Evolutionary conservation across 129 eudicot species (phyloP).

Genomic region (Helichrysum umbraculigerum): DNA sequence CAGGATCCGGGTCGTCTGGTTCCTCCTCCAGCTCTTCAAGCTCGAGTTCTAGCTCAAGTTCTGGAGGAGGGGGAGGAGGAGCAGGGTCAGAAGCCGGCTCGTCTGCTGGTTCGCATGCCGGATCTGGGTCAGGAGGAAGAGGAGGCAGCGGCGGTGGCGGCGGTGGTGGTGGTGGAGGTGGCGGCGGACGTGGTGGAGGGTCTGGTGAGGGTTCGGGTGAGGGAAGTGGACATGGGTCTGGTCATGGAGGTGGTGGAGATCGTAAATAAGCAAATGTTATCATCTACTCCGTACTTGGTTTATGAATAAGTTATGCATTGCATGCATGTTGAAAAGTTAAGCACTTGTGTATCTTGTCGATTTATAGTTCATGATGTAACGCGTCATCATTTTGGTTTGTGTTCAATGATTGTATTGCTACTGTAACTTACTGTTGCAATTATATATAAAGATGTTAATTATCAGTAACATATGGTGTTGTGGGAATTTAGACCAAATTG

Average conservation of each 20-base stretch:
- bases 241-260: constrained; percentile 47
- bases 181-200: constrained; percentile 38
- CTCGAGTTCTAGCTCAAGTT: constrained; percentile 46
- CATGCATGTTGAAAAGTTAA: constrained; percentile 5
- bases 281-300: background rate
- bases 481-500: background rate
- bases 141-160: constrained; percentile 27
- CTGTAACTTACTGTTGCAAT: background rate
- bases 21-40: constrained; percentile 47
- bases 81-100: constrained; percentile 64
- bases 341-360: background rate
- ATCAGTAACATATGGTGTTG: background rate
- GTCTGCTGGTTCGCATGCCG: constrained; percentile 61
- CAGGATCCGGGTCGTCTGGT: constrained; percentile 32
- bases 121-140: constrained; percentile 40
- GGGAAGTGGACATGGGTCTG: constrained; percentile 62
- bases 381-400: background rate
- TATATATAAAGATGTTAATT: background rate
- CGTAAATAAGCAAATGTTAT: constrained; percentile 26
- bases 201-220: constrained; percentile 51
- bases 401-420: background rate
- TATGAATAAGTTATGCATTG: constrained; percentile 14
- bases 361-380: background rate
- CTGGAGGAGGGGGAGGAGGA: constrained; percentile 50
- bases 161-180: constrained; percentile 34